Evolutionary conservation across 2,329 filamentous ascomycete species (phyloP).

Genomic region (Penicillium sclerotigenum): DNA sequence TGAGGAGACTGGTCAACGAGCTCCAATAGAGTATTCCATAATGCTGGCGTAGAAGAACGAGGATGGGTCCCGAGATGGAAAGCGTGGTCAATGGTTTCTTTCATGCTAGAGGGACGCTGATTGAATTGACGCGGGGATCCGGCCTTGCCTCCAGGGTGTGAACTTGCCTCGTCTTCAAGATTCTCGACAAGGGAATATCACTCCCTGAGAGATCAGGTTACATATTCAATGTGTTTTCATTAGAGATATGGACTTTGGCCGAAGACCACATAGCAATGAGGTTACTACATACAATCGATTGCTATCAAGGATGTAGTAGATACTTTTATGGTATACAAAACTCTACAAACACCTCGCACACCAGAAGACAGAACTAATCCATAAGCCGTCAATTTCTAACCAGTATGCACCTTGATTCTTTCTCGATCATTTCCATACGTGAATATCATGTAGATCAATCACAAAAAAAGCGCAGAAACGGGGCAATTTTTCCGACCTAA

Average conservation of each 20-base stretch:
- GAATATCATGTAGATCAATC: conserved; percentile 15
- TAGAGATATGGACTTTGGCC: background rate
- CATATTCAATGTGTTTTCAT: background rate
- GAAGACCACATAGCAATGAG: background rate
- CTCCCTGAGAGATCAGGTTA: background rate
- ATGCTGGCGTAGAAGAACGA: background rate
- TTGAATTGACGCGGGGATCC: background rate
- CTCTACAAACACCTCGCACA: background rate
- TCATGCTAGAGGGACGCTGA: background rate
- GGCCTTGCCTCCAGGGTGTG: background rate
- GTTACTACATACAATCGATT: background rate
- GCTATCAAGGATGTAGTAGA: background rate
- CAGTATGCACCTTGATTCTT: conserved; percentile 14
- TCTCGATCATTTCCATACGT: conserved; percentile 15
- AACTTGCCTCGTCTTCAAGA: background rate
- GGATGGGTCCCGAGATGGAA: background rate
- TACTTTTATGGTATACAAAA: background rate
- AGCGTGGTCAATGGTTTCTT: background rate
- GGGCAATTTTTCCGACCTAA: conserved; percentile 15
- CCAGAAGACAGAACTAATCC: conserved; percentile 5
- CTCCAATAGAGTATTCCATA: background rate
- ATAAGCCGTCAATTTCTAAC: conserved; percentile 15
- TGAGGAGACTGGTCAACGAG: background rate
- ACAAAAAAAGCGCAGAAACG: conserved; percentile 15
- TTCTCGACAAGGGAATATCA: background rate